Evolutionary conservation across 805 yeast genomes (phyloP).

Genomic region (Schwanniomyces occidentalis): DNA sequence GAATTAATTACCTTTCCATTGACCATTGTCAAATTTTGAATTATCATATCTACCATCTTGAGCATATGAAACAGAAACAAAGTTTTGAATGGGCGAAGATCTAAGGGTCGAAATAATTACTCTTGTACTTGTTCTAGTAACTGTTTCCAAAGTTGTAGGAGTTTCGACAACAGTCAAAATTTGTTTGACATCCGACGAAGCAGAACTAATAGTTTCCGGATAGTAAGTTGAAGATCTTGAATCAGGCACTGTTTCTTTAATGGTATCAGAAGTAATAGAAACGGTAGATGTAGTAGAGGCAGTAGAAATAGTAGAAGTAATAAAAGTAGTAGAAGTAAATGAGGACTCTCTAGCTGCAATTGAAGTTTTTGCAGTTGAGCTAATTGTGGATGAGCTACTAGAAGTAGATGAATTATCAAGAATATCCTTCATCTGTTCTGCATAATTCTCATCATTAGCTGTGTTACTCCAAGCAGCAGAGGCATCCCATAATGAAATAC

Average conservation of each 20-base stretch:
- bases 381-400: slow-evolving; percentile 1
- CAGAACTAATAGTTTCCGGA: too few relatives aligned
- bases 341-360: slow-evolving; percentile 3
- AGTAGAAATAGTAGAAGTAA: slow-evolving; percentile 3
- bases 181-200: too few relatives aligned
- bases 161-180: too few relatives aligned
- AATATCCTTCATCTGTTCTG: slow-evolving; percentile 39
- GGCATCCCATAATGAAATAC: slow-evolving; percentile 39
- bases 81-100: too few relatives aligned
- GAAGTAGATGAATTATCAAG: slow-evolving; percentile 3
- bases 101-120: too few relatives aligned
- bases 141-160: too few relatives aligned
- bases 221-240: too few relatives aligned
- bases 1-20: too few relatives aligned
- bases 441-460: slow-evolving; percentile 19
- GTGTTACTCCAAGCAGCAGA: slow-evolving; percentile 24
- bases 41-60: too few relatives aligned
- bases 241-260: neutral
- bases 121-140: too few relatives aligned
- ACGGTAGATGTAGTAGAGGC: slow-evolving; percentile 4
- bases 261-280: neutral
- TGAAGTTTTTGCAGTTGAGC: slow-evolving; percentile 3
- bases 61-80: too few relatives aligned
- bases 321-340: neutral
- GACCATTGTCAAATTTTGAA: too few relatives aligned